These are phyloP conservation scores for Barnettozyma hawaiiensis DNA, from an alignment of 1,139 yeast genomes.

Conservation along the genomic window DNA sequence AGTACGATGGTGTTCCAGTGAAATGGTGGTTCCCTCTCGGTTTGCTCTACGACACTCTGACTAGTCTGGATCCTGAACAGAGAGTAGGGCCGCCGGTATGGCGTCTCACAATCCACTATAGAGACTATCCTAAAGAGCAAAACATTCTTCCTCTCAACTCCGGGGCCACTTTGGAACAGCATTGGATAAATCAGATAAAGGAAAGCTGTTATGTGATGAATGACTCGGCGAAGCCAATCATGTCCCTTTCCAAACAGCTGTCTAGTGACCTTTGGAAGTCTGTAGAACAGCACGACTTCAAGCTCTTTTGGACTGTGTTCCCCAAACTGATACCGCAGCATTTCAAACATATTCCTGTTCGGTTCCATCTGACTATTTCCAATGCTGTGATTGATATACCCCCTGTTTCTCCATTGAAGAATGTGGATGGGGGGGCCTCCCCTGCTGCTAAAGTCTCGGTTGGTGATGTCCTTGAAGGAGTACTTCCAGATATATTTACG, in stretches of 20 bases:
- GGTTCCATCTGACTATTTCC: constrained; percentile 49
- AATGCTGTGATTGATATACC: constrained; percentile 36
- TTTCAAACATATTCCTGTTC: constrained; percentile 49
- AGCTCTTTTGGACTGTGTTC: constrained; percentile 33
- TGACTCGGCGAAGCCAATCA: constrained; percentile 68
- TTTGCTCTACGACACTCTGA: constrained; percentile 51
- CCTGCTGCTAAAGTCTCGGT: constrained; percentile 33
- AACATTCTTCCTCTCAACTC: constrained; percentile 43
- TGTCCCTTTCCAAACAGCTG: constrained; percentile 63
- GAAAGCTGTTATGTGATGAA: constrained; percentile 70
- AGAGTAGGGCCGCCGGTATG: constrained; percentile 36
- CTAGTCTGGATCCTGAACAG: constrained; percentile 32
- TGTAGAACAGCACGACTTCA: constrained; percentile 31
- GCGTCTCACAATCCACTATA: constrained; percentile 42
- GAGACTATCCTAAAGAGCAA: constrained; percentile 47
- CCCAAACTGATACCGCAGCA: constrained; percentile 34
- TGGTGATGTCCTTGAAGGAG: constrained; percentile 36
- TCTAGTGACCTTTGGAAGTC: constrained; percentile 54
- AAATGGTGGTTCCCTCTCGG: constrained; percentile 83
- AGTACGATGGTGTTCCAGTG: constrained; percentile 55
- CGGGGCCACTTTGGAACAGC: constrained; percentile 37
- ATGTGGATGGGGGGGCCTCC: too few relatives aligned
- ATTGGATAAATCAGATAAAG: constrained; percentile 72
- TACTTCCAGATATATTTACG: constrained; percentile 43
- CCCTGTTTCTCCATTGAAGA: constrained; percentile 34